Base-by-base conservation (phyloP, 2,329 filamentous ascomycete species). In the Aspergillus vadensis region DNA sequence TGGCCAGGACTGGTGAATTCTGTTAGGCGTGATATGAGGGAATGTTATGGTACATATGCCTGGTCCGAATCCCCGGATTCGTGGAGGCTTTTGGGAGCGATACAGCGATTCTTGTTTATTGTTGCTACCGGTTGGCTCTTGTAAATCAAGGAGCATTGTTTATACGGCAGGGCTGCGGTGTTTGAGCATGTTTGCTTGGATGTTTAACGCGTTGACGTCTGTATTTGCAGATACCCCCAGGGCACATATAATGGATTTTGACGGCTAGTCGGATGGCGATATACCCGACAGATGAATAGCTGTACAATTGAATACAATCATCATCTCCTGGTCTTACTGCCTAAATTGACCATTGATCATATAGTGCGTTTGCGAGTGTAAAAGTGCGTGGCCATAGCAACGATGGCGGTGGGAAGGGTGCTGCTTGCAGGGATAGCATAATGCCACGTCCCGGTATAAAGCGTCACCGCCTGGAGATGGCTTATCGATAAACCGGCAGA, bases 1-100 rank as follows among this genome's bases (percentile, higher is more conserved):
- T 10, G 77, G 77, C 8, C 77, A 79, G 69, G 77, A 79, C 63
- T 79, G 77, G 77, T 79, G 71, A 63, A 61, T 49, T 25, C 39
- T 53, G 39, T 48, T 12, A 32, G 49, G 27, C n/a, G 19, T 4
- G 9, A 23, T 54, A 38, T 23, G 38, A 60, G 32, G 32, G 12
- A 39, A 50, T 43, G 57, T 44, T n/a, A 64, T 32, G 44, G 54
- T 61, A 61, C 58, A 59, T 57, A 61, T 41, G 25, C 50, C 39
- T 60, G 52, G 51, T 21, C 25, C 56, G 49, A 39, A 43, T 58
- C 55, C 54, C 53, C 55, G 8, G 30, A 50, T 48, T 43, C 32
- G 50, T 41, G 36, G 55, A 56, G 55, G 59, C 39, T 61, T 52
- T 55, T 36, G 32, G 12, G 27, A 55, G 41, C 21, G 44, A 56